Conservation (phyloP, 352 stramenopile genomes). For the Vaucheria bursata region DNA sequence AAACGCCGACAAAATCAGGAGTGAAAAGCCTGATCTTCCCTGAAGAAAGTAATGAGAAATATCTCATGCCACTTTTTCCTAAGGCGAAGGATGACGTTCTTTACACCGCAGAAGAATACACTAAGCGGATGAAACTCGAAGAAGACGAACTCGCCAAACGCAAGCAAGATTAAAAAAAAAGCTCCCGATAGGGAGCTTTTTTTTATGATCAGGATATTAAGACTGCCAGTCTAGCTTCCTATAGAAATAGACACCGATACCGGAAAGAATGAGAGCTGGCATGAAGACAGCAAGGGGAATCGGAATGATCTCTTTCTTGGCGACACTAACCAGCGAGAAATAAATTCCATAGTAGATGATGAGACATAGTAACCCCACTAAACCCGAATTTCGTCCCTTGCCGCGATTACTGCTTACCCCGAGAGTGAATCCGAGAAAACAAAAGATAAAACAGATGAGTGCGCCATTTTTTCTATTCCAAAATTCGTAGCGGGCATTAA, state of each 20-base stretch:
- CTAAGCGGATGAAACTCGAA: background rate
- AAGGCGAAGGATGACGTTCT: background rate
- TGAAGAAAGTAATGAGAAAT: background rate
- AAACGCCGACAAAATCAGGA: background rate
- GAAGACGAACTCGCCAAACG: background rate
- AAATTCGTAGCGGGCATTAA: background rate
- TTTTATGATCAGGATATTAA: no score
- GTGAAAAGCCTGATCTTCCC: background rate
- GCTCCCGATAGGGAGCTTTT: no score
- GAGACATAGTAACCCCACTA: background rate
- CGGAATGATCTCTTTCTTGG: background rate
- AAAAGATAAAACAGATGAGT: background rate
- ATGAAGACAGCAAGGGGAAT: background rate
- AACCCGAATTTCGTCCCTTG: background rate
- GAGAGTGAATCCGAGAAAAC: background rate
- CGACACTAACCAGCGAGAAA: background rate
- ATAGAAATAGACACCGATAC: background rate
- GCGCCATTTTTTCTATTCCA: background rate
- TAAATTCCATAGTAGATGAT: background rate
- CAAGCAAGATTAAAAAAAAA: no score
- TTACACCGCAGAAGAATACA: slow-evolving; percentile 2
- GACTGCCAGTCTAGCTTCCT: background rate
- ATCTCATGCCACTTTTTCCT: background rate
- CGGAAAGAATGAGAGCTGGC: background rate
- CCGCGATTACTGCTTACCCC: background rate